Base-by-base conservation (phyloP, 192 early-diverging fungal species). In the Powellomyces hirtus region DNA sequence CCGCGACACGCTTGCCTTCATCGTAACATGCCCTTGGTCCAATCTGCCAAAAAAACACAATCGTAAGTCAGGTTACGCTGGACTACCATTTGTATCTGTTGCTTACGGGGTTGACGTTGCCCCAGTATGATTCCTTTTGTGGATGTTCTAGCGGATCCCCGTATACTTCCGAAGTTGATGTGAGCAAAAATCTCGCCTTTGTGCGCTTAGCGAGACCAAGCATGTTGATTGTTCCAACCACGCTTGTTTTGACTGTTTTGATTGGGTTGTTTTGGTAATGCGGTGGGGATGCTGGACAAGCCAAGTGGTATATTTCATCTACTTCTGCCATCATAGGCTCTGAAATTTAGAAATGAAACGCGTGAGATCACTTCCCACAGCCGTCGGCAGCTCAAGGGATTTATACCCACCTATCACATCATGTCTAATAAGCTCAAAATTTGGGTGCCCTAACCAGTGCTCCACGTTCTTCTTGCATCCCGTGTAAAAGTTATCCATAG, bases 161-260 rank as follows among this genome's bases (percentile, higher is more conserved):
- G 71, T 93, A 93, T 1, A 93, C 84, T 77, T 93, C 91, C 1
- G 92, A 93, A 6, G 90, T 92, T 5, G 89, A 90, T 18, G 92
- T 87, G 49, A 92, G 73, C 29, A 93, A 67, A 75, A 92, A 90
- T 29, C 89, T 75, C 5, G 90, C 90, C 49, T 93, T 92, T 22
- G 84, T 88, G 16, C 90, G 79, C 68, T 92, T 93, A 16, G 90
- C 90, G 27, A 93, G 77, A 22, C 90, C 90, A 31, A 93, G 71
- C 92, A 93, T 93, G 76, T 93, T 93, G 59, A 91, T 90, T 1
- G 90, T 92, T 1, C 92, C 92, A 85, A 91, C 87, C 38, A 92
- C 86, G 55, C 81, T 84, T 2, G 92, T 93, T 72, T 93, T 93
- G 52, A 93, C 84, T 0, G 92, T 93, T 63, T 91, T 91, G 66